Conservation (phyloP, 2,329 filamentous ascomycete species). For the Talaromyces piceae region DNA sequence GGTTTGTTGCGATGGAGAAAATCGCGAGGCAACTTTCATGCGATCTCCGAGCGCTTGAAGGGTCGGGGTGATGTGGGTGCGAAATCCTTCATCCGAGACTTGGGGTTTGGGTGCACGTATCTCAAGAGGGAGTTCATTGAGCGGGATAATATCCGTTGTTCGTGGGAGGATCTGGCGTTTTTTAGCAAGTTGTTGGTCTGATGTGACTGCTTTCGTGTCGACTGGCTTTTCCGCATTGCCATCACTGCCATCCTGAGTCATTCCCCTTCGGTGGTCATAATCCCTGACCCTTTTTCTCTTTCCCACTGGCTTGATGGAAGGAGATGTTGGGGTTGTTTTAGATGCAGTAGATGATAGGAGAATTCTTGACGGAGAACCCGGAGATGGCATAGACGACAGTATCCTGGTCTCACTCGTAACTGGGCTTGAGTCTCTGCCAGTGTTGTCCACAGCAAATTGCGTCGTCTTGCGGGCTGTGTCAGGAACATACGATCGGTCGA, state of each 20-base stretch:
- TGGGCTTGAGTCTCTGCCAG: neutral
- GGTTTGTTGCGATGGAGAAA: conserved; percentile 43
- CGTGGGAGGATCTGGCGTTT: conserved; percentile 5
- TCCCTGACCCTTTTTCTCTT: conserved; percentile 3
- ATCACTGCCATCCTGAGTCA: neutral
- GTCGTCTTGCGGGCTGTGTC: conserved; percentile 2
- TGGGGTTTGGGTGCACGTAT: conserved; percentile 51
- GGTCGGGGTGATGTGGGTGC: conserved; percentile 50
- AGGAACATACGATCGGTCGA: conserved; percentile 12
- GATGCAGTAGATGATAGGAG: neutral
- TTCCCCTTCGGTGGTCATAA: neutral
- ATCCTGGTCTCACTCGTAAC: conserved; percentile 3
- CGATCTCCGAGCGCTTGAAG: conserved; percentile 48
- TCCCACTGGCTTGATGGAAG: neutral
- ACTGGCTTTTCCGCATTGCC: neutral
- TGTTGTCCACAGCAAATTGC: neutral
- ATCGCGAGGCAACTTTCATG: conserved; percentile 48
- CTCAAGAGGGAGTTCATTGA: conserved; percentile 23
- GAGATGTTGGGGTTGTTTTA: neutral
- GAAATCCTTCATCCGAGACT: conserved; percentile 39
- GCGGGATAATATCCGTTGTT: conserved; percentile 3
- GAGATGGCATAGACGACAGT: conserved; percentile 12
- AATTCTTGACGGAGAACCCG: neutral
- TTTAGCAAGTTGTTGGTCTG: neutral
- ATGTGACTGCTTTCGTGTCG: neutral